Conservation (phyloP, 2,329 filamentous ascomycete genomes). For the Scedosporium boydii region DNA sequence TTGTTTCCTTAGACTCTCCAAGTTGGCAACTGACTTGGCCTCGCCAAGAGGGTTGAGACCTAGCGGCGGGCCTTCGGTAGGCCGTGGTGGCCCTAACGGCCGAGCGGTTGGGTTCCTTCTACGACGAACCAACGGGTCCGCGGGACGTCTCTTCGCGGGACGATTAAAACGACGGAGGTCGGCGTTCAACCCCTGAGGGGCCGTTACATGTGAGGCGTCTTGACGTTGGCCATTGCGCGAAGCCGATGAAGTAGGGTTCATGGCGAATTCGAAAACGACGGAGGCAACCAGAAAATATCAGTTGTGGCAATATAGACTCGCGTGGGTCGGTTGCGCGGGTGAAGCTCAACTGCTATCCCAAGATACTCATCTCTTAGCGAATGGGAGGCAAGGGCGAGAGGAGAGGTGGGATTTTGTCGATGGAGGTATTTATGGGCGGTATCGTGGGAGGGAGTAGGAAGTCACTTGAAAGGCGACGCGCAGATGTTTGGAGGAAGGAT, state of each 20-base stretch:
- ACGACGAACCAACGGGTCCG: constrained; percentile 56
- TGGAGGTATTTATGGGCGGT: too few species aligned
- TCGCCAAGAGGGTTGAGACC: constrained; percentile 20
- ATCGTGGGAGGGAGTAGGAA: too few species aligned
- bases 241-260: constrained; percentile 33
- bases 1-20: constrained; percentile 32
- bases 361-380: too few species aligned
- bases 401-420: too few species aligned
- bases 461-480: too few species aligned
- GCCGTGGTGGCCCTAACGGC: constrained; percentile 12
- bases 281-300: background rate
- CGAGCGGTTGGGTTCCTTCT: constrained; percentile 34
- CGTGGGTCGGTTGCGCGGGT: too few species aligned
- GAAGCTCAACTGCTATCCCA: too few species aligned
- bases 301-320: too few species aligned
- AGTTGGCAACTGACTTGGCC: constrained; percentile 1
- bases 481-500: too few species aligned
- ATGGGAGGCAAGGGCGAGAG: too few species aligned
- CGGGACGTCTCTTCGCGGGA: constrained; percentile 20
- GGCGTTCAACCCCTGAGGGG: background rate
- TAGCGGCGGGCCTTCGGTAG: constrained; percentile 14
- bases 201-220: background rate
- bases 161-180: background rate
- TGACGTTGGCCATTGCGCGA: constrained; percentile 9
- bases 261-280: constrained; percentile 15